Base-by-base conservation (phyloP, 495 filamentous ascomycete species). In the Penicillium samsonianum region DNA sequence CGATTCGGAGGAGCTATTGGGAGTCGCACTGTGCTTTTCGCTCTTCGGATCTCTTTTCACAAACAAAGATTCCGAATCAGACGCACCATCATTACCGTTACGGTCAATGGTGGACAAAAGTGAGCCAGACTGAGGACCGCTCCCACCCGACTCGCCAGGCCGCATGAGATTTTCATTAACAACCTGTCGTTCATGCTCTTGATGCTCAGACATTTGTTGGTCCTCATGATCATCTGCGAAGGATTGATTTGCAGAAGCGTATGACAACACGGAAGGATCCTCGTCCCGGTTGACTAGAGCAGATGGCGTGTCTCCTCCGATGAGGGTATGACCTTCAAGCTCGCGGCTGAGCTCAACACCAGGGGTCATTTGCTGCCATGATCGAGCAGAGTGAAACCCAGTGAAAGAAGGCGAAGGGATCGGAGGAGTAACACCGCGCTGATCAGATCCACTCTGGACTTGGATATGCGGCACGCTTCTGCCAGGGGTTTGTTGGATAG, bases 381-480 rank as follows among this genome's bases (percentile, higher is more conserved):
- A 68, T 23, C 49, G 53, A 17, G 60, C 63, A n/a, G 64, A 67
- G 44, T 67, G 59, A 25, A 69, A 69, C 0, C 67, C 67, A 25
- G 59, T 65, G 42, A 69, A 69, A 22, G 56, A 53, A 25, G 67
- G 67, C 4, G 67, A 69, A 10, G 64, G 61, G 2, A 69, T 58
- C 3, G 56, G 52, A 41, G 54, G 57, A 17, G 53, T 58, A 14
- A 62, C 56, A 26, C 61, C 62, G 11, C 53, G 46, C 14, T 60
- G 55, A 44, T 59, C 54, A 19, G 61, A 53, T 22, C 46, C 45
- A 31, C 51, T 53, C 16, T 57, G 51, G 26, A 49, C 50, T 35
- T 53, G 60, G 5, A 59, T 53, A 6, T 50, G 49, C 2, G 49
- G 33, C 16, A 59, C 30, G 5, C 12, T 22, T 16, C 46, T 52